Percentiles rank a stretch among this genome's conserved stretches.
Conservation (phyloP, 306 rosid genomes). For the Urtica urens region DNA sequence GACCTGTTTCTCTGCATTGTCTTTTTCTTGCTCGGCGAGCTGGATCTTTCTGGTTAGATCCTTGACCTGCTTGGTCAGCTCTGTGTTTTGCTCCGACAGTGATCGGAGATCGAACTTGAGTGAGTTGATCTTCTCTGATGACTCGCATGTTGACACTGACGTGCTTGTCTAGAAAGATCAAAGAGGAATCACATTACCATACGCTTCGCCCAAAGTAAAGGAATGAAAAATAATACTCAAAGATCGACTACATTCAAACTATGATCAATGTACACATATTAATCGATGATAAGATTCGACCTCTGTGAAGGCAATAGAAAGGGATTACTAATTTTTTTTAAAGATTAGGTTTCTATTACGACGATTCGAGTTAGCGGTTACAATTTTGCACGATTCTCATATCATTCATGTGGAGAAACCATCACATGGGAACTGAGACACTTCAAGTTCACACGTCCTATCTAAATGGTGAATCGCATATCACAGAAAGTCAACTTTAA, state of each 20-base stretch:
- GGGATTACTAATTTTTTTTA: too few relatives aligned
- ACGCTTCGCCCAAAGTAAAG: background rate
- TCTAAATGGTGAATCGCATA: background rate
- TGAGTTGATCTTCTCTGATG: slow-evolving; percentile 52
- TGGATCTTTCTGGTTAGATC: slow-evolving; percentile 55
- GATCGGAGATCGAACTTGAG: slow-evolving; percentile 53
- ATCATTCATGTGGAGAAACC: too few relatives aligned
- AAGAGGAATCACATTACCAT: slow-evolving; percentile 4
- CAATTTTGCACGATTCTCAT: too few relatives aligned
- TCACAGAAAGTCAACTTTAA: background rate
- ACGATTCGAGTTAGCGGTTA: too few relatives aligned
- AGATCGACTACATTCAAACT: too few relatives aligned
- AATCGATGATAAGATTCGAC: too few relatives aligned
- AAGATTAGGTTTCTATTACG: too few relatives aligned
- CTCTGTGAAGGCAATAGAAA: too few relatives aligned
- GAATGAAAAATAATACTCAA: too few relatives aligned
- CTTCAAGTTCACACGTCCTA: too few relatives aligned
- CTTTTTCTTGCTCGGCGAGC: slow-evolving; percentile 68
- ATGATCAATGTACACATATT: too few relatives aligned
- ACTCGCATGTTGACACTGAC: slow-evolving; percentile 34
- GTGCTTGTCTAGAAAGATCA: background rate
- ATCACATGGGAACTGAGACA: background rate
- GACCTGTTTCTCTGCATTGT: slow-evolving; percentile 73
- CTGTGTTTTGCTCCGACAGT: slow-evolving; percentile 39
- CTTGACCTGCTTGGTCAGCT: slow-evolving; percentile 46